Conservation (phyloP, 148 eudicot species). For the Drosera capensis region DNA sequence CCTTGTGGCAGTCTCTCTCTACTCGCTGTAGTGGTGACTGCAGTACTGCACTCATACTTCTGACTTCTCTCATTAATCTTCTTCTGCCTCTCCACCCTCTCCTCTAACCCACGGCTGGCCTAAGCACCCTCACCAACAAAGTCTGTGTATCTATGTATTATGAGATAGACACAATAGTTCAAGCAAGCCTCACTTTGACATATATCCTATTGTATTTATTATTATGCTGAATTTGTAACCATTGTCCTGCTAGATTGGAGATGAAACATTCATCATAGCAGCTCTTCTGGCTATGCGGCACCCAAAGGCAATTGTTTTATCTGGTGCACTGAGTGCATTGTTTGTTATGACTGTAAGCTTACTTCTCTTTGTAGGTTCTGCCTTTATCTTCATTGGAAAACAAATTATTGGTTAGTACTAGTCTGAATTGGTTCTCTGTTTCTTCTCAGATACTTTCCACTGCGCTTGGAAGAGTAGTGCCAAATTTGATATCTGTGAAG, state of each 20-base stretch:
- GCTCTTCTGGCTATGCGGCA: conserved; percentile 99
- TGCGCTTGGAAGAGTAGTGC: conserved; percentile 89
- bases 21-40: too few species aligned
- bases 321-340: conserved; percentile 98
- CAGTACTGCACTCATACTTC: too few species aligned
- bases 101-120: too few species aligned
- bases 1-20: too few species aligned
- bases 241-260: conserved; percentile 69
- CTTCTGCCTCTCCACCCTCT: too few species aligned
- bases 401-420: neutral
- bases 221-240: neutral
- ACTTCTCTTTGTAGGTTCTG: neutral
- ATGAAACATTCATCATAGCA: conserved; percentile 93
- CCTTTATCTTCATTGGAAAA: neutral
- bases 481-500: conserved; percentile 84
- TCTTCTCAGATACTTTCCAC: conserved; percentile 56
- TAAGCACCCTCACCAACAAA: too few species aligned
- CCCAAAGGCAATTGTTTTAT: conserved; percentile 81
- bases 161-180: neutral
- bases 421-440: neutral
- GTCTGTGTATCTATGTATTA: too few species aligned
- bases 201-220: neutral
- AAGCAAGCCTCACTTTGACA: neutral
- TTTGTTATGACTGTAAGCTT: conserved; percentile 88
- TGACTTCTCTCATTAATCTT: too few species aligned